A percentile compares a stretch with the other conserved stretches of the same genome.
Conservation (phyloP, 768 basidiomycete species). For the Tulasnella sp. region DNA sequence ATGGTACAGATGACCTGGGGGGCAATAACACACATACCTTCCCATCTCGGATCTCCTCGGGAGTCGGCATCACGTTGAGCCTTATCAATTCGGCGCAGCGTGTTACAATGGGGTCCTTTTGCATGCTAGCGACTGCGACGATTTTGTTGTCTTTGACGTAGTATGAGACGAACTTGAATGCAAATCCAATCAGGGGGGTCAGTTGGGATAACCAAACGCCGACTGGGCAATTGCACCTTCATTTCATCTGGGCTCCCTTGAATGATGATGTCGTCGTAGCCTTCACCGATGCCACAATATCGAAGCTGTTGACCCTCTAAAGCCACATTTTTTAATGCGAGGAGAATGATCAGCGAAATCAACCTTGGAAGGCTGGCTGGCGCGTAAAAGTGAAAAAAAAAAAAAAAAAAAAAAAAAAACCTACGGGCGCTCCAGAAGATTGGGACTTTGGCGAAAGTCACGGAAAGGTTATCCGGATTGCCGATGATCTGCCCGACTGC, state of each 20-base stretch:
- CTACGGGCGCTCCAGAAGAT: constrained; percentile 85
- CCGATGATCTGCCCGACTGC: constrained; percentile 72
- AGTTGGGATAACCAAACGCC: not conserved
- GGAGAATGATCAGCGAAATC: not conserved
- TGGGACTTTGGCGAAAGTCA: constrained; percentile 63
- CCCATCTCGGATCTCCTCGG: constrained; percentile 60
- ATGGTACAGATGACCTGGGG: too few species aligned
- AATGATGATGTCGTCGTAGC: constrained; percentile 68
- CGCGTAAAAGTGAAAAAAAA: too few species aligned
- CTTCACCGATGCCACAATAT: constrained; percentile 64
- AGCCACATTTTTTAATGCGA: not conserved
- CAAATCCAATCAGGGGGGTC: not conserved
- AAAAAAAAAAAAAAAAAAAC: constrained; percentile 25
- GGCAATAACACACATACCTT: constrained; percentile 44
- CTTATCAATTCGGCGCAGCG: constrained; percentile 71
- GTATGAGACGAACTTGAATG: constrained; percentile 62
- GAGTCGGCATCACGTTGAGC: constrained; percentile 68
- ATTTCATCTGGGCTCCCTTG: constrained; percentile 63
- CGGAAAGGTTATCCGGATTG: constrained; percentile 28
- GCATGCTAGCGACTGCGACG: constrained; percentile 69
- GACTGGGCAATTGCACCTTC: constrained; percentile 45
- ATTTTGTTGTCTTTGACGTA: constrained; percentile 56
- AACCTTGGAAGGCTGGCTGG: too few species aligned
- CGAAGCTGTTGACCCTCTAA: constrained; percentile 77
- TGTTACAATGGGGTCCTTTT: constrained; percentile 68